Percentiles rank a stretch among this genome's conserved stretches.
Evolutionary conservation across 2,329 filamentous ascomycete species (phyloP).

Genomic region (Sclerotinia glacialis): DNA sequence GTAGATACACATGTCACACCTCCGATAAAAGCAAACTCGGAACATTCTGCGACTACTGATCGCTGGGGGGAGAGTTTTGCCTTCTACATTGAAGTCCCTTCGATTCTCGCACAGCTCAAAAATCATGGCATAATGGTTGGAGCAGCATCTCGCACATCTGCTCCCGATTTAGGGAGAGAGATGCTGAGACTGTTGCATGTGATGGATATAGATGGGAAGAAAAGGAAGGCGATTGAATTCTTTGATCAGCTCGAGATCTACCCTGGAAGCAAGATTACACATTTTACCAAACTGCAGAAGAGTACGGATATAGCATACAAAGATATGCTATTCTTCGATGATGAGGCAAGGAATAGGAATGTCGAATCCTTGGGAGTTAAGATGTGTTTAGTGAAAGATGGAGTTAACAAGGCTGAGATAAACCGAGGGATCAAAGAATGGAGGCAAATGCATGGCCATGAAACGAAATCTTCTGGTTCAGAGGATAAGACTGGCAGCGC

Average conservation of each 20-base stretch:
- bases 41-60: constrained; percentile 49
- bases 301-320: constrained; percentile 68
- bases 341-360: constrained; percentile 82
- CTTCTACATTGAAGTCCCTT: constrained; percentile 69
- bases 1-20: constrained; percentile 85
- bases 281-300: constrained; percentile 73
- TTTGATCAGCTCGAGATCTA: constrained; percentile 67
- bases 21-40: constrained; percentile 57
- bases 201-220: constrained; percentile 39
- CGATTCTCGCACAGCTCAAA: constrained; percentile 57
- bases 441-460: constrained; percentile 57
- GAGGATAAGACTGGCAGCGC: constrained; percentile 1
- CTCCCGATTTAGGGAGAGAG: constrained; percentile 76
- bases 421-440: constrained; percentile 78
- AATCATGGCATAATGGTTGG: constrained; percentile 54
- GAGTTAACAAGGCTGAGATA: constrained; percentile 72
- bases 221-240: constrained; percentile 51
- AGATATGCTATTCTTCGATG: constrained; percentile 95
- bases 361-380: constrained; percentile 67
- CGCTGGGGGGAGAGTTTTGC: constrained; percentile 62
- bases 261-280: constrained; percentile 78
- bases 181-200: constrained; percentile 73
- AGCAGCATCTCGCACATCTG: constrained; percentile 75
- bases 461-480: neutral
- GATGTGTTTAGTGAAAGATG: constrained; percentile 75